Percentiles rank a stretch among this genome's conserved stretches.
Evolutionary conservation across 2,329 filamentous ascomycete genomes (phyloP).

Genomic region (Ambrosiella xylebori): DNA sequence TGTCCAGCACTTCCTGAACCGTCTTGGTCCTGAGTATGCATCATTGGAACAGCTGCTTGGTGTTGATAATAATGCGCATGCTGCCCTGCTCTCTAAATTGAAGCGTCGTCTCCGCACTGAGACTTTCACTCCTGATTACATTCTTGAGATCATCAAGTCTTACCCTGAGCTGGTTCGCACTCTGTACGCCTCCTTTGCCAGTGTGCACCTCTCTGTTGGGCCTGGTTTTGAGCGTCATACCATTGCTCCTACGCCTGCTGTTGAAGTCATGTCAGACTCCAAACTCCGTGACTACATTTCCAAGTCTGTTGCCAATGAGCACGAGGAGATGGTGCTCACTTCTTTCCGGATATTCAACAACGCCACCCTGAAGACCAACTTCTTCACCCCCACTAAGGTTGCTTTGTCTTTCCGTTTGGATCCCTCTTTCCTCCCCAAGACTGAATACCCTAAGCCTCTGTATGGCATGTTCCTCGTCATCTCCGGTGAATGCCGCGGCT

Average conservation of each 20-base stretch:
- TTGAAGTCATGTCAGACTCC: slow-evolving; percentile 57
- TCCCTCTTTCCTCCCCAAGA: slow-evolving; percentile 69
- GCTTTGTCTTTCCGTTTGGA: slow-evolving; percentile 91
- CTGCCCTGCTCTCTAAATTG: slow-evolving; percentile 76
- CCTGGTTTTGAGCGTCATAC: slow-evolving; percentile 32
- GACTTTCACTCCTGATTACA: slow-evolving; percentile 96
- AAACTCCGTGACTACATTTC: slow-evolving; percentile 58
- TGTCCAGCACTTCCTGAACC: slow-evolving; percentile 93
- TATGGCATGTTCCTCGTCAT: slow-evolving; percentile 99
- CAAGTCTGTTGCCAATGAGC: slow-evolving; percentile 72
- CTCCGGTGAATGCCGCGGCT: slow-evolving; percentile 87
- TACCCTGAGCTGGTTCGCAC: slow-evolving; percentile 77
- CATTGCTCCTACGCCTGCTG: slow-evolving; percentile 34
- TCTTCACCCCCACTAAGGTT: slow-evolving; percentile 92
- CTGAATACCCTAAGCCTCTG: slow-evolving; percentile 83
- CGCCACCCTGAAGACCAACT: slow-evolving; percentile 91
- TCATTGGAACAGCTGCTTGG: slow-evolving; percentile 72
- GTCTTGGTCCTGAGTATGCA: slow-evolving; percentile 78
- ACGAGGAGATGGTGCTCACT: slow-evolving; percentile 95
- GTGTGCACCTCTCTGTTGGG: slow-evolving; percentile 50
- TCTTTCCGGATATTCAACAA: slow-evolving; percentile 94
- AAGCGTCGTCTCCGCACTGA: slow-evolving; percentile 91
- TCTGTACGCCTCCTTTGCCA: slow-evolving; percentile 83
- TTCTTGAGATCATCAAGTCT: slow-evolving; percentile 85
- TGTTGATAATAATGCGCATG: slow-evolving; percentile 63